Conservation (phyloP, 2,329 filamentous ascomycete genomes). For the Acephala macrosclerotiorum region DNA sequence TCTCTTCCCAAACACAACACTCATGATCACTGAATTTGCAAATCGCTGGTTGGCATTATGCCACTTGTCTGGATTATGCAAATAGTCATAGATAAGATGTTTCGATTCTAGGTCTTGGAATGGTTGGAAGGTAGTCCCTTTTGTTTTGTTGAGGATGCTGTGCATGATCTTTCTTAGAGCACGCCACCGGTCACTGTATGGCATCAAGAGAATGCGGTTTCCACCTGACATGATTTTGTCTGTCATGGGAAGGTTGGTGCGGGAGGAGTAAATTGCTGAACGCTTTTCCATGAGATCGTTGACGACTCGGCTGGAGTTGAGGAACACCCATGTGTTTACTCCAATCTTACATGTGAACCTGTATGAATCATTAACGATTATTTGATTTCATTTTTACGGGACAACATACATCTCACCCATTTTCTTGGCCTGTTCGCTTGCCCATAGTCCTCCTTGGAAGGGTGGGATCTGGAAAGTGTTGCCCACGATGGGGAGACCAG, state of each 20-base stretch:
- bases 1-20: conserved; percentile 43
- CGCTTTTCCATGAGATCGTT: conserved; percentile 40
- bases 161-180: conserved; percentile 44
- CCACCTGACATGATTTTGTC: conserved; percentile 40
- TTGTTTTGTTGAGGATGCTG: conserved; percentile 40
- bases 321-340: conserved; percentile 51
- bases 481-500: conserved; percentile 33
- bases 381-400: background rate
- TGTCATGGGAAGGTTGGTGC: conserved; percentile 34
- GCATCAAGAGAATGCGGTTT: conserved; percentile 43
- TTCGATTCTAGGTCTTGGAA: conserved; percentile 45
- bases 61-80: conserved; percentile 40
- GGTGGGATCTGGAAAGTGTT: conserved; percentile 36
- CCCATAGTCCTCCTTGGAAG: conserved; percentile 32
- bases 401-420: conserved; percentile 36
- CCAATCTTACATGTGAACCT: conserved; percentile 38
- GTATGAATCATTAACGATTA: background rate
- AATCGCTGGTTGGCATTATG: conserved; percentile 41
- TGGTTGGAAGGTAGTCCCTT: conserved; percentile 38
- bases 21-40: conserved; percentile 45
- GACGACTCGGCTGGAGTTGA: conserved; percentile 51
- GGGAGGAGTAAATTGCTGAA: conserved; percentile 35
- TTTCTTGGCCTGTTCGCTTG: conserved; percentile 27
- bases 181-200: conserved; percentile 42
- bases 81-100: conserved; percentile 40